These are phyloP conservation scores for Paralagenidium karlingii DNA, from an alignment of 352 stramenopile species.

Conservation along the genomic window DNA sequence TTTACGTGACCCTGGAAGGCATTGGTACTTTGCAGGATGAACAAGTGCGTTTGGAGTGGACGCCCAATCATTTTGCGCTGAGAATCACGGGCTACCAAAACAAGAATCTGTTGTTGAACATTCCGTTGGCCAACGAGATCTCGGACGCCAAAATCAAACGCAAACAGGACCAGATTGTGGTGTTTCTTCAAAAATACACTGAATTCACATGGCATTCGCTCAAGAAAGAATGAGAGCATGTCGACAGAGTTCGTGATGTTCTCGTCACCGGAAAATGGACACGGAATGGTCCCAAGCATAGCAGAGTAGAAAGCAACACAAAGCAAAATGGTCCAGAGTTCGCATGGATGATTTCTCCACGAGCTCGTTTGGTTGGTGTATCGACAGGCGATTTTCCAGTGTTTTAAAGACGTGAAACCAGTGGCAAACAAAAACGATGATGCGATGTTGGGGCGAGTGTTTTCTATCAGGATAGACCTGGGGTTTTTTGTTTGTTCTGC, in stretches of 20 bases:
- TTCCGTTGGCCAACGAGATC: slow-evolving; percentile 71
- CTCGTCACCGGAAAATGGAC: slow-evolving; percentile 8
- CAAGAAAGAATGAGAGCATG: slow-evolving; percentile 62
- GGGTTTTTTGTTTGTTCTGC: too few relatives aligned
- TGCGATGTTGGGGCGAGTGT: too few relatives aligned
- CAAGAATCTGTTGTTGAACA: slow-evolving; percentile 52
- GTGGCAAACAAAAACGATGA: too few relatives aligned
- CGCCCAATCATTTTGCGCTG: slow-evolving; percentile 31
- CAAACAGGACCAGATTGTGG: slow-evolving; percentile 70
- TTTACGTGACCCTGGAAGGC: slow-evolving; percentile 58
- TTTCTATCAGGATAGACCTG: too few relatives aligned
- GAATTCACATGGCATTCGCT: slow-evolving; percentile 70
- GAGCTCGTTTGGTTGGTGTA: too few relatives aligned
- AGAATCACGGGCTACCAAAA: slow-evolving; percentile 48
- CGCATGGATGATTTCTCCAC: too few relatives aligned
- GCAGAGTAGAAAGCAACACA: background rate
- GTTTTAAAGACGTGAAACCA: too few relatives aligned
- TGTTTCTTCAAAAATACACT: slow-evolving; percentile 64
- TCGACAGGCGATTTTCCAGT: too few relatives aligned
- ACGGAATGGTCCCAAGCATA: background rate
- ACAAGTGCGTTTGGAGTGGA: slow-evolving; percentile 56
- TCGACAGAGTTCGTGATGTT: slow-evolving; percentile 15
- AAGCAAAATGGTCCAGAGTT: too few relatives aligned
- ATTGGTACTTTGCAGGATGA: slow-evolving; percentile 56
- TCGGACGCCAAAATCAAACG: slow-evolving; percentile 55